Evolutionary conservation across 768 basidiomycete species (phyloP).

Genomic region (Gelatoporia subvermispora): DNA sequence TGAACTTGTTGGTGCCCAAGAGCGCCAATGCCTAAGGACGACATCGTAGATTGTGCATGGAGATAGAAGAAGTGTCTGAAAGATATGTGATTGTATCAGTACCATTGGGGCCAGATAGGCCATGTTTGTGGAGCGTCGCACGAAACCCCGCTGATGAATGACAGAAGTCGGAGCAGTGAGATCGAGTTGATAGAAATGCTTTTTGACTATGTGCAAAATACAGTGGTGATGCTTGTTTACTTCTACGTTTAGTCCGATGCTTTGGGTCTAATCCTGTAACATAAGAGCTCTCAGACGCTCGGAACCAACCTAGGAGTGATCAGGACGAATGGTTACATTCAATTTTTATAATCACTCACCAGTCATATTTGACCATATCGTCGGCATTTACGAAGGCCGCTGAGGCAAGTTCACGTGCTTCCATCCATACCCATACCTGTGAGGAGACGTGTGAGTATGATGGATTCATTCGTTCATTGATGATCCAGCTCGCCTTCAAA

Average conservation of each 20-base stretch:
- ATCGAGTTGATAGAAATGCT: not conserved
- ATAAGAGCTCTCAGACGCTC: constrained; percentile 31
- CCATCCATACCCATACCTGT: constrained; percentile 90
- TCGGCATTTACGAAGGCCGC: constrained; percentile 78
- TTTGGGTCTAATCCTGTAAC: constrained; percentile 5
- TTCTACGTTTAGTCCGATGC: constrained; percentile 7
- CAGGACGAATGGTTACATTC: not conserved
- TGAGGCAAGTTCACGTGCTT: constrained; percentile 84
- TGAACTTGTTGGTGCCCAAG: constrained; percentile 28
- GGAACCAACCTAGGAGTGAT: constrained; percentile 42
- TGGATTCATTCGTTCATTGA: not conserved
- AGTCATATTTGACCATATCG: constrained; percentile 81
- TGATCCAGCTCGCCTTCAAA: constrained; percentile 64
- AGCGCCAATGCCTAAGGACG: no score
- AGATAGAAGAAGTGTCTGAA: no score
- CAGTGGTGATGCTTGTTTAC: constrained; percentile 1
- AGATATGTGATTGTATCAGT: no score
- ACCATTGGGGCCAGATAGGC: no score
- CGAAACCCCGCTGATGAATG: no score
- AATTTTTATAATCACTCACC: constrained; percentile 44
- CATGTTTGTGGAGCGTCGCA: no score
- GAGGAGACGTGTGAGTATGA: not conserved
- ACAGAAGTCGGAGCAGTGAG: no score
- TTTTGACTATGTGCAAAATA: not conserved
- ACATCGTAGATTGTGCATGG: no score